phyloP scores from a whole-genome alignment of 345 rosid species.

The Eucalyptus marginata region DNA sequence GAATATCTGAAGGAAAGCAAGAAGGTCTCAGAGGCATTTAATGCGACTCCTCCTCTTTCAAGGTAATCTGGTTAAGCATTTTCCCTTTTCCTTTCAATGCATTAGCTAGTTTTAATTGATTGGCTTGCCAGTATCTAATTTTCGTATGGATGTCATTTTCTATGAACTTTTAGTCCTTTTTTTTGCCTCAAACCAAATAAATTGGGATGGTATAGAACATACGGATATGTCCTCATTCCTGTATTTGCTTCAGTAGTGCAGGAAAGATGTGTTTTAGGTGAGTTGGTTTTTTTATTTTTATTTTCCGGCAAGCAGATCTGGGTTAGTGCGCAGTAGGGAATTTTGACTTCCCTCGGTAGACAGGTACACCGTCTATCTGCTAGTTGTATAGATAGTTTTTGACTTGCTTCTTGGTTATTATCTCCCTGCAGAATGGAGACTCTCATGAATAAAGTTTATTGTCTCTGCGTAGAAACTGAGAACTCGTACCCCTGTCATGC shows the following conservation, averaged over 20 bases:
- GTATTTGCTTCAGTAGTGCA: neutral
- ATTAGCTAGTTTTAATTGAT: neutral
- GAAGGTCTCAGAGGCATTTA: slow-evolving; percentile 67
- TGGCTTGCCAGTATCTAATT: neutral
- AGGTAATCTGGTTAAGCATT: slow-evolving; percentile 31
- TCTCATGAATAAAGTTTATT: neutral
- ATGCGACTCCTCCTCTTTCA: slow-evolving; percentile 63
- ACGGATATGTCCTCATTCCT: neutral
- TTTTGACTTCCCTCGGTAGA: neutral
- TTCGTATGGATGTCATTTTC: neutral
- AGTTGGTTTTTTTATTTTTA: neutral
- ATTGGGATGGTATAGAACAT: neutral
- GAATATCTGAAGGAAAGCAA: slow-evolving; percentile 84
- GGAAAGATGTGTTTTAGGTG: neutral
- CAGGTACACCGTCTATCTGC: neutral
- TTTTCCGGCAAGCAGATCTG: neutral
- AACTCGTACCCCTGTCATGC: neutral
- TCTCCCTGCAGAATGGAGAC: neutral
- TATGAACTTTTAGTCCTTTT: neutral
- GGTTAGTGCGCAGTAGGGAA: neutral
- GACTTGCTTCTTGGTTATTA: neutral
- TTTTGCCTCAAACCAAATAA: neutral
- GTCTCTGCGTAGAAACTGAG: neutral
- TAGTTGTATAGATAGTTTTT: neutral
- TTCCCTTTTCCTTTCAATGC: neutral